phyloP scores from a whole-genome alignment of 331 rosid species.

The Acacia pycnantha region DNA sequence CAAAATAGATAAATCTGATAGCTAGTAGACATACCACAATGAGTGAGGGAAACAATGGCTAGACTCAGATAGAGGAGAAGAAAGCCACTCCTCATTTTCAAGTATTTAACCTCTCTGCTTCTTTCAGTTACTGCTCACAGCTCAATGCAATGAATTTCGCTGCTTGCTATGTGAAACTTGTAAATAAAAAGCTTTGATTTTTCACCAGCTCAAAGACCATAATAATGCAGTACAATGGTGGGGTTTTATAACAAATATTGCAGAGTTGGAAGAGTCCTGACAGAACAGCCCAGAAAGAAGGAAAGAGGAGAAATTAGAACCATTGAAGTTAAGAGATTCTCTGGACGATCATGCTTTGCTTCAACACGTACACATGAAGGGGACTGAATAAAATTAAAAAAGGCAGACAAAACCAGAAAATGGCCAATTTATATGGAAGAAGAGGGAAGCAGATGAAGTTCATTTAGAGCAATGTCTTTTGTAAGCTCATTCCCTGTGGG shows the following conservation, averaged over 20 bases:
- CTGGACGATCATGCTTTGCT: slow-evolving; percentile 52
- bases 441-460: slow-evolving; percentile 10
- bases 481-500: slow-evolving; percentile 40
- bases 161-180: slow-evolving; percentile 1
- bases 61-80: slow-evolving; percentile 45
- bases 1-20: neutral
- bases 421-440: slow-evolving; percentile 26
- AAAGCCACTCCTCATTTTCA: slow-evolving; percentile 34
- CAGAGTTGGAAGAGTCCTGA: slow-evolving; percentile 14
- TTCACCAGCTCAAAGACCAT: slow-evolving; percentile 29
- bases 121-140: slow-evolving; percentile 25
- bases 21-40: slow-evolving; percentile 57
- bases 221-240: slow-evolving; percentile 15
- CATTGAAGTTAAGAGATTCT: slow-evolving; percentile 51
- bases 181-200: neutral
- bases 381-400: slow-evolving; percentile 43
- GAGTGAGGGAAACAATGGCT: slow-evolving; percentile 48
- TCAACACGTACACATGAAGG: slow-evolving; percentile 48
- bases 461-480: slow-evolving; percentile 28
- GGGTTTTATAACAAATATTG: slow-evolving; percentile 15
- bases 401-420: neutral
- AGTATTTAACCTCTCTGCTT: slow-evolving; percentile 17
- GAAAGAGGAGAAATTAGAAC: slow-evolving; percentile 38
- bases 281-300: slow-evolving; percentile 31
- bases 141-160: slow-evolving; percentile 13